Conservation (phyloP, 208 protist species). For the Crithidia expoeki region DNA sequence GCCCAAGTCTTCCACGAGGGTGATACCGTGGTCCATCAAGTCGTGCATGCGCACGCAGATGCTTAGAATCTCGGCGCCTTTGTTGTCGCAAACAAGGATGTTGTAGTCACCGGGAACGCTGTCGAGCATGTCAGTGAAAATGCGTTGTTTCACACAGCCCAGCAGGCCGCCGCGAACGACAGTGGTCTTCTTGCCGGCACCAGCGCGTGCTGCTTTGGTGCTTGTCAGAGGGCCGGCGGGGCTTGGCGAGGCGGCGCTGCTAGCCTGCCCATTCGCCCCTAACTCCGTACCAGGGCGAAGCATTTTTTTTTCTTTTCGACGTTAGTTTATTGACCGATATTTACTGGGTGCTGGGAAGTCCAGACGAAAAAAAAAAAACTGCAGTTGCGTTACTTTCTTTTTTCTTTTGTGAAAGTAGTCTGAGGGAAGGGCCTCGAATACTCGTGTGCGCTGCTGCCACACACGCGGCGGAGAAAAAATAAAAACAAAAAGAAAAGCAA, state of each 20-base stretch:
- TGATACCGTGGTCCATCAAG: conserved; percentile 77
- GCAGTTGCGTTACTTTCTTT: too few species aligned
- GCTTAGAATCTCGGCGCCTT: conserved; percentile 59
- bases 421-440: too few species aligned
- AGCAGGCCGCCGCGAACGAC: conserved; percentile 44
- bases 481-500: neutral
- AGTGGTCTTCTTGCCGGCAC: conserved; percentile 19
- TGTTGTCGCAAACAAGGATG: conserved; percentile 73
- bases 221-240: neutral
- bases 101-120: conserved; percentile 58
- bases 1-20: conserved; percentile 75
- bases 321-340: too few species aligned
- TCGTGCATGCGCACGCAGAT: conserved; percentile 74
- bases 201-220: conserved; percentile 21
- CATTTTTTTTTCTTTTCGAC: conserved; percentile 14
- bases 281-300: conserved; percentile 5
- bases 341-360: too few species aligned
- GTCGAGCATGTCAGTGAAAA: conserved; percentile 70
- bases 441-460: too few species aligned
- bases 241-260: neutral
- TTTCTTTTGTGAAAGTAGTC: too few species aligned
- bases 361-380: conserved; percentile 10
- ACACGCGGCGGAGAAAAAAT: neutral
- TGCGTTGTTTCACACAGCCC: conserved; percentile 56
- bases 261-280: conserved; percentile 8